Evolutionary conservation across 768 basidiomycete genomes (phyloP).

Genomic region (Agrocybe praecox): DNA sequence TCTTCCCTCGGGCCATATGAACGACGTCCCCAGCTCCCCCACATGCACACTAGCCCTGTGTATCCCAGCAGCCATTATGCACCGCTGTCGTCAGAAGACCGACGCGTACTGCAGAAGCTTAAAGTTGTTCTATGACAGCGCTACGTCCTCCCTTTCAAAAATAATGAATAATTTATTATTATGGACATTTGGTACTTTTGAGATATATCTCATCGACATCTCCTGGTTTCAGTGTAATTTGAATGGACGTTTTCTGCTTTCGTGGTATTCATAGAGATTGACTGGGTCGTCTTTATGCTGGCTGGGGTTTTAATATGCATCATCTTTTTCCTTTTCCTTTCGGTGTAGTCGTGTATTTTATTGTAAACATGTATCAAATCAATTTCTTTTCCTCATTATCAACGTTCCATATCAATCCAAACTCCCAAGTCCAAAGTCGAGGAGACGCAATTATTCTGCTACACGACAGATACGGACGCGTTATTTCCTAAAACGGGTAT

Average conservation of each 20-base stretch:
- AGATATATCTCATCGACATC: not conserved
- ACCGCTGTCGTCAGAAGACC: slow-evolving; percentile 57
- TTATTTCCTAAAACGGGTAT: not conserved
- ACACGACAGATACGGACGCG: not conserved
- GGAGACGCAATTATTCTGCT: no score
- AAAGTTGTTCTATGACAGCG: slow-evolving; percentile 47
- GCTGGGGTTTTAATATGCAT: not conserved
- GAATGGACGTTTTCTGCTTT: not conserved
- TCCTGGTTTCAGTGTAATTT: not conserved
- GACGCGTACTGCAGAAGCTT: slow-evolving; percentile 57
- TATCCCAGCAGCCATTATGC: slow-evolving; percentile 31
- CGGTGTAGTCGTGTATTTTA: not conserved
- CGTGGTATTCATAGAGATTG: not conserved
- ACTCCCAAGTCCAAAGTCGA: no score
- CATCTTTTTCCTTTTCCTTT: not conserved
- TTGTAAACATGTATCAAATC: no score
- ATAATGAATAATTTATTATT: not conserved
- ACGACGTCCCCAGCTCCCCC: slow-evolving; percentile 24
- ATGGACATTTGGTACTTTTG: not conserved
- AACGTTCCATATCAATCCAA: no score
- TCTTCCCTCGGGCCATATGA: slow-evolving; percentile 21
- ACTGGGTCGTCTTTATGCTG: not conserved
- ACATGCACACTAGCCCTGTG: slow-evolving; percentile 14
- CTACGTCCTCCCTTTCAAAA: not conserved
- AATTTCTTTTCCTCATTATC: no score